Evolutionary conservation across 257 asterid genomes (phyloP).

Genomic region (Vinca minor): DNA sequence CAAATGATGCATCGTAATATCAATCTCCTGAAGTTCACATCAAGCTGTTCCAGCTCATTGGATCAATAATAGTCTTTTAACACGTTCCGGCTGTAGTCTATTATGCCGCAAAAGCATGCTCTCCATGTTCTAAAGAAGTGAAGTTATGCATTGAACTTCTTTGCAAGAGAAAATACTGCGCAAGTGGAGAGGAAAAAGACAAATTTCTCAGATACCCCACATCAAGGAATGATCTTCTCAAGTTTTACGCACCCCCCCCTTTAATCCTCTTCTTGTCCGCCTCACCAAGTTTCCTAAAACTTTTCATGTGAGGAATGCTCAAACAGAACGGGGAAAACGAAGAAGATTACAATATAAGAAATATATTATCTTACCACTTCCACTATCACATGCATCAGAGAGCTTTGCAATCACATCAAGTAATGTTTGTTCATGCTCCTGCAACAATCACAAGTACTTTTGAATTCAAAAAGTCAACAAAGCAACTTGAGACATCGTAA

Average conservation of each 20-base stretch:
- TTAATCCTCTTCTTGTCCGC: no score
- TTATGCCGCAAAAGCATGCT: neutral
- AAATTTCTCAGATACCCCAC: no score
- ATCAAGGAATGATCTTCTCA: no score
- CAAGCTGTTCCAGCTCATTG: neutral
- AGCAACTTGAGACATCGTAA: conserved; percentile 10
- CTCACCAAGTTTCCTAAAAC: no score
- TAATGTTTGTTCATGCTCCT: conserved; percentile 87
- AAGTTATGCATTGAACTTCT: no score
- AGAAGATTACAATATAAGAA: neutral
- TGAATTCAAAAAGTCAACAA: conserved; percentile 11
- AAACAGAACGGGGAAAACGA: no score
- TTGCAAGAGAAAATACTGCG: no score
- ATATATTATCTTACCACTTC: conserved; percentile 42
- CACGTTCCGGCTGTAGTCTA: neutral
- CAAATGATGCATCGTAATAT: neutral
- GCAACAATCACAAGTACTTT: conserved; percentile 23
- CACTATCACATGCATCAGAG: conserved; percentile 57
- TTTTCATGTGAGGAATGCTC: no score
- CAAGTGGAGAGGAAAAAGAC: no score
- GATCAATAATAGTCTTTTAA: neutral
- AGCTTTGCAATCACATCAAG: conserved; percentile 77
- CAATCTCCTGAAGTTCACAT: neutral
- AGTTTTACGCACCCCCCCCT: no score
- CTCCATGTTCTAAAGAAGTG: no score